Evolutionary conservation across 2,329 filamentous ascomycete species (phyloP).

Genomic region (Botrytis squamosa): DNA sequence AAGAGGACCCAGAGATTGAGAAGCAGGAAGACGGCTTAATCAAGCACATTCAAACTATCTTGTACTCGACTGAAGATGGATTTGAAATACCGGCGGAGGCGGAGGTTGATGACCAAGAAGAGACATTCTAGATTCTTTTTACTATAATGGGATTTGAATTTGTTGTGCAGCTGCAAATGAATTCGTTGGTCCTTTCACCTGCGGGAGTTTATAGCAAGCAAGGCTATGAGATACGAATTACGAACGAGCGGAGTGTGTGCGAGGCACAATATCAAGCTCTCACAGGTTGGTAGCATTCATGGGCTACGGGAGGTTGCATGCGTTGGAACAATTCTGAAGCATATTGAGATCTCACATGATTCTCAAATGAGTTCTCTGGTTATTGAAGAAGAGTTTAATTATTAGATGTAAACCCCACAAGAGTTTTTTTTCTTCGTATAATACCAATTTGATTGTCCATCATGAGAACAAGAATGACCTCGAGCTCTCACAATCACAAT

Average conservation of each 20-base stretch:
- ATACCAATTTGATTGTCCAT: conserved; percentile 17
- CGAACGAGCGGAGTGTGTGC: conserved; percentile 23
- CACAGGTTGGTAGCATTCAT: conserved; percentile 20
- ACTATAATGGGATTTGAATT: conserved; percentile 27
- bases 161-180: conserved; percentile 25
- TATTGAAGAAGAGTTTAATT: conserved; percentile 16
- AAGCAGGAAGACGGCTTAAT: conserved; percentile 89
- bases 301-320: conserved; percentile 12
- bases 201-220: conserved; percentile 33
- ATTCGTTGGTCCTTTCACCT: conserved; percentile 27
- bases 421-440: conserved; percentile 6
- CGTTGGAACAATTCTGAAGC: conserved; percentile 16
- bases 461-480: conserved; percentile 2
- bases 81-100: conserved; percentile 84
- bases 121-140: conserved; percentile 62
- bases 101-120: conserved; percentile 69
- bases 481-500: conserved; percentile 1
- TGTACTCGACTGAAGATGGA: conserved; percentile 93
- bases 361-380: conserved; percentile 10
- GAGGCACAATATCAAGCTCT: conserved; percentile 17
- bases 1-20: conserved; percentile 88
- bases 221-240: conserved; percentile 29
- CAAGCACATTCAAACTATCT: conserved; percentile 93
- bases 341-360: conserved; percentile 21
- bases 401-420: conserved; percentile 13